These are phyloP conservation scores for Meripilus lineatus DNA, from an alignment of 1,284 basidiomycete species.

Conservation along the genomic window DNA sequence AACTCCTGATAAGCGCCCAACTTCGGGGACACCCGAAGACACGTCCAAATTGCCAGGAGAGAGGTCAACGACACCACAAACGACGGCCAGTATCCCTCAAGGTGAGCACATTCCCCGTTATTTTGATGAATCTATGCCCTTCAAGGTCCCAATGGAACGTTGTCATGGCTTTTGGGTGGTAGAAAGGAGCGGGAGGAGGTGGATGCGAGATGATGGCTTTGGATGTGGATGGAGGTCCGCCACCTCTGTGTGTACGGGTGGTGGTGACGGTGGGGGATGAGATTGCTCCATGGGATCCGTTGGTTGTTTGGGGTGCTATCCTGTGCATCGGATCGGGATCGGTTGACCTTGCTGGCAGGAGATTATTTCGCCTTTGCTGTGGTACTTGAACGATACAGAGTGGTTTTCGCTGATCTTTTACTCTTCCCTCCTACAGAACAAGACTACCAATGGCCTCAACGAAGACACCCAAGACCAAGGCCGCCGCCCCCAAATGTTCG, in stretches of 20 bases:
- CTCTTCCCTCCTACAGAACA: slow-evolving; percentile 1
- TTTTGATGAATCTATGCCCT: neutral
- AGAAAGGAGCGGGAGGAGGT: slow-evolving; percentile 9
- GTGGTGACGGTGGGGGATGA: neutral
- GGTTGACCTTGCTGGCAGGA: no score
- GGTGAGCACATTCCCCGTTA: slow-evolving; percentile 11
- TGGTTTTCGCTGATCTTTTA: neutral
- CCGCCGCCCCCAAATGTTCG: slow-evolving; percentile 45
- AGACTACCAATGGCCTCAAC: slow-evolving; percentile 50
- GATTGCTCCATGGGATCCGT: neutral
- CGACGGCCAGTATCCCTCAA: slow-evolving; percentile 15
- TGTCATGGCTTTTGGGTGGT: slow-evolving; percentile 4
- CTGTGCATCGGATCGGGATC: neutral
- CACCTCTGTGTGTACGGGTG: no score
- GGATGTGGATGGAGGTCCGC: neutral
- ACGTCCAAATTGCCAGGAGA: neutral
- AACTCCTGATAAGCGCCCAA: no score
- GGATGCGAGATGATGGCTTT: slow-evolving; percentile 11
- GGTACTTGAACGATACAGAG: neutral
- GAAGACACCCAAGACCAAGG: slow-evolving; percentile 60
- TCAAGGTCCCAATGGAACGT: slow-evolving; percentile 6
- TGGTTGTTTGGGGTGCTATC: neutral
- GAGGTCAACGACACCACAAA: slow-evolving; percentile 9
- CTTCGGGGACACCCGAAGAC: no score
- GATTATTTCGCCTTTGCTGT: neutral